Percentiles rank a stretch among this genome's conserved stretches.
These are phyloP conservation scores for Zelopaecilomyces penicillatus DNA, from an alignment of 2,329 filamentous ascomycete species.

Conservation along the genomic window DNA sequence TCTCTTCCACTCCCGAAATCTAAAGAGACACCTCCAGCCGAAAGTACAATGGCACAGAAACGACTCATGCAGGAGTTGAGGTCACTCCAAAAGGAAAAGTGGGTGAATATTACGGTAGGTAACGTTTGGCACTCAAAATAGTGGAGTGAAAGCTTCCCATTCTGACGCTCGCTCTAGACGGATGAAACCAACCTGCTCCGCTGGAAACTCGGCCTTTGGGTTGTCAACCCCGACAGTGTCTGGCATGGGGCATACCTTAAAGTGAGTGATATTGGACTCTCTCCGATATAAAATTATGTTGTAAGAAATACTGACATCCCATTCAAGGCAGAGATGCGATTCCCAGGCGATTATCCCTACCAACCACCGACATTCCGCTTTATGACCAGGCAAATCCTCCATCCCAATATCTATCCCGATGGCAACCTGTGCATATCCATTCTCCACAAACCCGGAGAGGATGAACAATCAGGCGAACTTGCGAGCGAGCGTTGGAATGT, in stretches of 20 bases:
- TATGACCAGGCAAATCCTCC: conserved; percentile 62
- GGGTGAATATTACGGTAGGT: conserved; percentile 79
- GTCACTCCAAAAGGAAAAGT: conserved; percentile 77
- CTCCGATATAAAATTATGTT: not conserved
- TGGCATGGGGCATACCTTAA: conserved; percentile 93
- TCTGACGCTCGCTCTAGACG: conserved; percentile 38
- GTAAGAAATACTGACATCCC: not conserved
- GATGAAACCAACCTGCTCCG: conserved; percentile 76
- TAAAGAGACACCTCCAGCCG: no score
- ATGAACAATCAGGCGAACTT: conserved; percentile 81
- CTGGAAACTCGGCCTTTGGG: conserved; percentile 84
- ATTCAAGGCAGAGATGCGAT: conserved; percentile 70
- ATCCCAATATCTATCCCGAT: conserved; percentile 90
- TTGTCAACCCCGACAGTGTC: conserved; percentile 82
- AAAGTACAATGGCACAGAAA: conserved; percentile 46
- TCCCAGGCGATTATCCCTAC: conserved; percentile 84
- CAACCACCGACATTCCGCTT: conserved; percentile 85
- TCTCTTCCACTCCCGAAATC: no score
- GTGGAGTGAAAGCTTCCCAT: not conserved
- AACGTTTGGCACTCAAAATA: not conserved
- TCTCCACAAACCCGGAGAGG: conserved; percentile 83
- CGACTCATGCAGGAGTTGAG: conserved; percentile 86
- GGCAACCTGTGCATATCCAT: conserved; percentile 95
- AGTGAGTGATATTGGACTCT: conserved; percentile 27
- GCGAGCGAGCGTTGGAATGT: conserved; percentile 93